A percentile compares a stretch with the other conserved stretches of the same genome.
Evolutionary conservation across 1,284 basidiomycete species (phyloP).

Genomic region (Sphagnurus paluster): DNA sequence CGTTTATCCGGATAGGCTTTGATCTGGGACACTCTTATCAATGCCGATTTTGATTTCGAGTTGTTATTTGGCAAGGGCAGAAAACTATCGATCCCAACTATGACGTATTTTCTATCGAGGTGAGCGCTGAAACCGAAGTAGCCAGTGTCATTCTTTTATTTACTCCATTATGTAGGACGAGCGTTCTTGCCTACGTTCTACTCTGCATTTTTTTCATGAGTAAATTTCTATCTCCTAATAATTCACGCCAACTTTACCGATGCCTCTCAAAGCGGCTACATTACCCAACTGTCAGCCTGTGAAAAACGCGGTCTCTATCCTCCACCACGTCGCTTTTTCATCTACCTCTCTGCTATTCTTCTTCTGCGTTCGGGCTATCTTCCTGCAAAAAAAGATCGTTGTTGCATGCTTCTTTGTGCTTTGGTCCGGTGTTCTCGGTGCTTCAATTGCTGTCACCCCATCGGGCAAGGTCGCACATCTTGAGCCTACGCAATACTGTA

Average conservation of each 20-base stretch:
- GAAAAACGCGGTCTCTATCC: constrained; percentile 12
- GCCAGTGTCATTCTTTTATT: background rate
- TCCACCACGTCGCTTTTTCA: constrained; percentile 23
- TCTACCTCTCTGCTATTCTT: constrained; percentile 35
- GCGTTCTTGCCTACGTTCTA: constrained; percentile 14
- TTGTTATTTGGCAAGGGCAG: constrained; percentile 8
- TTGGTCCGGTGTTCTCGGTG: constrained; percentile 25
- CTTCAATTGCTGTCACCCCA: constrained; percentile 14
- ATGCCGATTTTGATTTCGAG: constrained; percentile 6
- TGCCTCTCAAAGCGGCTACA: constrained; percentile 11
- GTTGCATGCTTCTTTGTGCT: constrained; percentile 27
- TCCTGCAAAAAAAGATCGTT: constrained; percentile 18
- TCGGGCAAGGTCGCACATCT: constrained; percentile 10
- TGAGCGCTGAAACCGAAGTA: no score
- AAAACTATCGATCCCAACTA: constrained; percentile 9
- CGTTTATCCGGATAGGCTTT: no score
- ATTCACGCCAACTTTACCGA: background rate
- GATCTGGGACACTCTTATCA: constrained; percentile 15
- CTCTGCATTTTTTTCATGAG: constrained; percentile 27
- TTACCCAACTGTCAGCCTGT: constrained; percentile 14
- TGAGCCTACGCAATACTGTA: constrained; percentile 18
- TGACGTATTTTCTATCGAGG: constrained; percentile 15
- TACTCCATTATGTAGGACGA: constrained; percentile 1
- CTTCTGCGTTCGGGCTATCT: constrained; percentile 26
- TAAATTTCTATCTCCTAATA: constrained; percentile 35